These are phyloP conservation scores for Serendipita vermifera DNA, from an alignment of 768 basidiomycete genomes.

Conservation along the genomic window DNA sequence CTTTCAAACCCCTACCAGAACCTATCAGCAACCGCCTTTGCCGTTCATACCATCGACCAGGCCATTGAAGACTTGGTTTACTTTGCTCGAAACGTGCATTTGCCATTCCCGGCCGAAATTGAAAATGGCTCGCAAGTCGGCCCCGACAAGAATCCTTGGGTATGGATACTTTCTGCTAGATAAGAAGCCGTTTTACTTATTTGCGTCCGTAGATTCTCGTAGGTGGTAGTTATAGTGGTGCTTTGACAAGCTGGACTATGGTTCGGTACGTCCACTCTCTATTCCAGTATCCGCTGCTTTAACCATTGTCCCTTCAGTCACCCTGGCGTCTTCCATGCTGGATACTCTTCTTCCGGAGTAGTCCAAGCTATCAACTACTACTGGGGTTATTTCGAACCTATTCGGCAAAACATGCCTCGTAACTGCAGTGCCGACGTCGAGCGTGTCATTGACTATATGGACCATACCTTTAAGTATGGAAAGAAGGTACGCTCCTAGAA, in stretches of 20 bases:
- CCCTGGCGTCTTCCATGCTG: constrained; percentile 46
- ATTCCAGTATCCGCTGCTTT: neutral
- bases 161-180: neutral
- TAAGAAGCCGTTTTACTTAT: neutral
- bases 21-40: constrained; percentile 44
- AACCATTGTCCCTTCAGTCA: constrained; percentile 28
- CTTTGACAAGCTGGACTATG: constrained; percentile 1
- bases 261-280: neutral
- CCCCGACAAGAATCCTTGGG: constrained; percentile 38
- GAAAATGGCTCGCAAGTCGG: constrained; percentile 38
- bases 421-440: constrained; percentile 67
- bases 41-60: constrained; percentile 55
- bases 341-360: constrained; percentile 55
- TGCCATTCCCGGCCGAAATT: constrained; percentile 49
- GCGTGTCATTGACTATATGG: constrained; percentile 48
- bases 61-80: constrained; percentile 60
- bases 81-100: constrained; percentile 50
- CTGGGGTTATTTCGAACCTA: constrained; percentile 63
- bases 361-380: constrained; percentile 52
- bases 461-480: constrained; percentile 37
- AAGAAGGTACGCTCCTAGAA: constrained; percentile 22
- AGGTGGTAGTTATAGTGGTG: constrained; percentile 33
- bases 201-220: constrained; percentile 19
- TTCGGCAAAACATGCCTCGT: constrained; percentile 49
- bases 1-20: constrained; percentile 56